Base-by-base conservation (phyloP, 108 stramenopile species). In the Fragilariopsis cylindrus region DNA sequence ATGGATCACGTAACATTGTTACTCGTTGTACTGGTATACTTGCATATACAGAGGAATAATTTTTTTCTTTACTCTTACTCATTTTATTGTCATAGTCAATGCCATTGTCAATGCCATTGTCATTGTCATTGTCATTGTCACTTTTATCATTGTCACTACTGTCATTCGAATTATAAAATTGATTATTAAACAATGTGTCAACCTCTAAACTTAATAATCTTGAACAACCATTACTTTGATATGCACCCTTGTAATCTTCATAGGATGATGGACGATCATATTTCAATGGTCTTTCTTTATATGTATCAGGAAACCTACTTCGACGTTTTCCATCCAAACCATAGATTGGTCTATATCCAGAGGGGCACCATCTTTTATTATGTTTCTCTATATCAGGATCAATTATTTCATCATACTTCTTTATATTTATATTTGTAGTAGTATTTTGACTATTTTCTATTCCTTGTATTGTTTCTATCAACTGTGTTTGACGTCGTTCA, bases 1-100 rank as follows among this genome's bases (percentile, higher is more conserved):
- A 85, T 8, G 84, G 84, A 44, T 85, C 84, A 46, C 84, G 75
- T n/a, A 85, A n/a, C 70, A 85, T 47, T 3, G 72, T 74, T 44
- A 56, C 55, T n/a, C 84, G 81, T 4, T 64, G 75, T 8, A 80
- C 50, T n/a, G 82, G 82, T 40, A 83, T 48, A 45, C 71, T 65
- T 3, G 82, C 78, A 69, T 83, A 83, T 13, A 83, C 18, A 6
- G 78, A 70, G 19, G 82, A 69, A 54, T 69, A 83, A 40, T 71
- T 53, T 11, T 52, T 52, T 9, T 52, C 50, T 9, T 52, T 21
- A 9, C 21, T 60, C 21, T 60, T 60, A 40, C 19, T 7, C 11
- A 1, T 9, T 60, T 30, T 12, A 60, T 60, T 21, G 0, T 60
- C 0, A 30, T 60, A 11, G n/a, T 21, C 21, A 21, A 21, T 21